Evolutionary conservation across 768 basidiomycete genomes (phyloP), one percentile per base, ranked within the genome.

Genomic region (Phylloporus sp.): DNA sequence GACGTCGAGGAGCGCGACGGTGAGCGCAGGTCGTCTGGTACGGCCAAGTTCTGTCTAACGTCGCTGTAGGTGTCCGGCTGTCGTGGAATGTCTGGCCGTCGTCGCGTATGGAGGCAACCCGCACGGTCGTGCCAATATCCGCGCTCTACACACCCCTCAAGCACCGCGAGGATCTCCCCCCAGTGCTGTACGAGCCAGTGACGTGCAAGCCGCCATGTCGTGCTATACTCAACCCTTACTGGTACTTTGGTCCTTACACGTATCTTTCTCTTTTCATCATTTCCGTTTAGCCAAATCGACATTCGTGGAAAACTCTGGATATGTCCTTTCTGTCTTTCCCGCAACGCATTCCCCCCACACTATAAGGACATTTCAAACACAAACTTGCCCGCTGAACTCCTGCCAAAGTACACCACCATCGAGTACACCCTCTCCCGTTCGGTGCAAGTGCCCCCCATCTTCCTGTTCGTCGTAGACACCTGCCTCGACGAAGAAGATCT

Each of bases 41-140:
- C 11, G 26, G 46, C n/a, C 22, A 2, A 5, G 24, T 18, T 22
- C 10, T 28, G 22, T 31, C 3, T 54, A 42, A 49, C 36, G n/a
- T 52, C 15, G 18, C 10, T 27, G 32, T 55, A 97, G 94, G 95
- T 59, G 85, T 97, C 41, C 83, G 95, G 49, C 79, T 98, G 59
- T 95, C 95, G 42, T 98, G 95, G 97, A 99, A 99, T 71, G 91
- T 95, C 52, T 99, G 93, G 92, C 94, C 95, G 3, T 95, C 94
- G 31, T 95, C 93, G 53, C 85, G 97, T 62, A 95, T 98, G 70
- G 97, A 99, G 73, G 93, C 95, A 13, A 98, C 95, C 32, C 81
- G 95, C 61, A 97, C 92, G 5, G 95, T 99, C 35, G 95, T 98
- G 7, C 97, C 97, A 53, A 97, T 99, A 63, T 87, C 95, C n/a